phyloP scores from a whole-genome alignment of 1,284 basidiomycete species.

The Heterobasidion parviporum region DNA sequence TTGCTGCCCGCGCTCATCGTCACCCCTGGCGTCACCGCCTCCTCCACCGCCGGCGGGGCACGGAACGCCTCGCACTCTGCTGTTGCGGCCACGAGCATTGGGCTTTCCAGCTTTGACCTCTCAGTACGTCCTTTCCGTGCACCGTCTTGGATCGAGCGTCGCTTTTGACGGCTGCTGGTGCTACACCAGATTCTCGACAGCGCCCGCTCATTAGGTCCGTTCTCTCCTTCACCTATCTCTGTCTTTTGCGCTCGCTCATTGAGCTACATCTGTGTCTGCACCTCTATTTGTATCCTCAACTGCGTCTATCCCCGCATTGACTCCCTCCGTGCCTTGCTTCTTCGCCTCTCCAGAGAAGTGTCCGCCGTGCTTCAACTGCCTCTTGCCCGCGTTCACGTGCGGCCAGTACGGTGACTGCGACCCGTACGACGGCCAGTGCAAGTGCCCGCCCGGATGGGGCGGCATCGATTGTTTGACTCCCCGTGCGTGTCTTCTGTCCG shows the following conservation, averaged over 20 bases:
- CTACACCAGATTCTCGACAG: not conserved
- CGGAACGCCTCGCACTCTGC: not conserved
- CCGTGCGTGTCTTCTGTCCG: slow-evolving; percentile 38
- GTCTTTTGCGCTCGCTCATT: no score
- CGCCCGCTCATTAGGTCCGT: slow-evolving; percentile 6
- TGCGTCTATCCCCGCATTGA: no score
- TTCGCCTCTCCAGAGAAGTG: slow-evolving; percentile 32
- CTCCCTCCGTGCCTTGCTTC: no score
- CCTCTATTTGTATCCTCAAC: no score
- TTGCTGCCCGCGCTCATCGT: no score
- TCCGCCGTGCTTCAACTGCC: slow-evolving; percentile 82
- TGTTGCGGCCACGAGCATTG: not conserved
- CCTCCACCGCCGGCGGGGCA: not conserved
- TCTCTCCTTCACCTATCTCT: no score
- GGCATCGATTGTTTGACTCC: slow-evolving; percentile 85
- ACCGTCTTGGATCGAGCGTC: not conserved
- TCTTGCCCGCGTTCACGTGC: slow-evolving; percentile 76
- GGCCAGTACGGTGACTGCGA: slow-evolving; percentile 85
- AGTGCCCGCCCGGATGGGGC: slow-evolving; percentile 86
- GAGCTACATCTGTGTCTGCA: no score
- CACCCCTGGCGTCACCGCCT: no score
- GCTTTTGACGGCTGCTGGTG: not conserved
- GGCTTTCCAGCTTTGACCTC: not conserved
- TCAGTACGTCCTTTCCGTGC: not conserved
- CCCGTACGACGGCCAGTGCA: slow-evolving; percentile 83